A percentile compares a stretch with the other conserved stretches of the same genome.
Conservation (phyloP, 306 rosid species). For the Rubus parviflorus region DNA sequence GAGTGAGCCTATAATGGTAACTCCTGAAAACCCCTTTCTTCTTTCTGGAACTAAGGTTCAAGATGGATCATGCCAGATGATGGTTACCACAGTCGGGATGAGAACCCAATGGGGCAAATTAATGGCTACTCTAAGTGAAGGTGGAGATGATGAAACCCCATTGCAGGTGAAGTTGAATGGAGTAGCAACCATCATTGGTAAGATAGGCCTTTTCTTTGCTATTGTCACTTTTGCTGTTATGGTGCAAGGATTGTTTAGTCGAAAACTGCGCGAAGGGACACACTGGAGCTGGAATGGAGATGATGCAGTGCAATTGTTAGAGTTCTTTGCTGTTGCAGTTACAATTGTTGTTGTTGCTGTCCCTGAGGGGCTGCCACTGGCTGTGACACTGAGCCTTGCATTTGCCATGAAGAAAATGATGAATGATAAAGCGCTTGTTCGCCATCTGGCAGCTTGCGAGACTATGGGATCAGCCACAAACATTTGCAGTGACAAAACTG, state of each 20-base stretch:
- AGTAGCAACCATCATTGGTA: conserved; percentile 94
- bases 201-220: conserved; percentile 86
- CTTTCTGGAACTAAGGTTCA: conserved; percentile 95
- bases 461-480: conserved; percentile 98
- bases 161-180: conserved; percentile 93
- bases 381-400: conserved; percentile 96
- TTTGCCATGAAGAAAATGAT: conserved; percentile 99
- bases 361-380: conserved; percentile 92
- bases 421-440: conserved; percentile 96
- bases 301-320: conserved; percentile 73
- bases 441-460: conserved; percentile 97
- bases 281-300: conserved; percentile 78
- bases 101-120: conserved; percentile 98
- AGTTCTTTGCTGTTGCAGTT: conserved; percentile 85
- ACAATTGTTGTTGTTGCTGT: conserved; percentile 98
- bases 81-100: conserved; percentile 94
- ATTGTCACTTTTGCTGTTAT: conserved; percentile 81
- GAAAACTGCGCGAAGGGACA: conserved; percentile 58
- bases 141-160: conserved; percentile 98
- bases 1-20: conserved; percentile 87
- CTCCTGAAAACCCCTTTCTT: conserved; percentile 69
- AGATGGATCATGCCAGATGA: conserved; percentile 94
- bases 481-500: conserved; percentile 95
- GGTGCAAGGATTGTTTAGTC: conserved; percentile 68
- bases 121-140: conserved; percentile 95